Conservation (phyloP, 805 yeast species). For the Nakazawaea populi region DNA sequence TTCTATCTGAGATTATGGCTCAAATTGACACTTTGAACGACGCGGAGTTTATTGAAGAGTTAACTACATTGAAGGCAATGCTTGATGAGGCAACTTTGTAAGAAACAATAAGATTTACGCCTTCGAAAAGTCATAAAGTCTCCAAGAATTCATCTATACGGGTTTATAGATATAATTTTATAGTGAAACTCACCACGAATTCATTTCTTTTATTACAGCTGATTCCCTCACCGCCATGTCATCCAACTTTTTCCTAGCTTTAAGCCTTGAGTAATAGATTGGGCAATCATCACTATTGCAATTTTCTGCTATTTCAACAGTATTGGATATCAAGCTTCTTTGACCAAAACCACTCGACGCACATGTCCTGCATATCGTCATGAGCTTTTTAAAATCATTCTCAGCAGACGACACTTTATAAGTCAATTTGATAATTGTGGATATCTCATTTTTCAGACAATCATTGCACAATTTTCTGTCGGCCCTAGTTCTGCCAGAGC, state of each 20-base stretch:
- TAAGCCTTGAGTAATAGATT: constrained; percentile 48
- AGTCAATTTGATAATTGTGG: constrained; percentile 27
- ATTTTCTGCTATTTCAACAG: constrained; percentile 23
- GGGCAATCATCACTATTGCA: constrained; percentile 67
- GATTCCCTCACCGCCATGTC: constrained; percentile 7
- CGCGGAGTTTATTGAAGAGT: constrained; percentile 30
- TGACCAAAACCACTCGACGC: constrained; percentile 16
- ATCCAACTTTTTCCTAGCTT: constrained; percentile 26
- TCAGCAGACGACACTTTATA: constrained; percentile 22
- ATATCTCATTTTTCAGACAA: constrained; percentile 30
- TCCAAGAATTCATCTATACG: no score
- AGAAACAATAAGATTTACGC: neutral
- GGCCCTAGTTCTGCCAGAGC: constrained; percentile 15
- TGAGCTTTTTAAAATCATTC: constrained; percentile 20
- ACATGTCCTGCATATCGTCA: constrained; percentile 31
- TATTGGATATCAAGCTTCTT: constrained; percentile 15
- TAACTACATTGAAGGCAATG: constrained; percentile 32
- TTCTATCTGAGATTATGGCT: constrained; percentile 25
- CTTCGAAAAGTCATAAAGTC: no score
- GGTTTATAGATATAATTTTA: no score
- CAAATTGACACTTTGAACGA: constrained; percentile 28
- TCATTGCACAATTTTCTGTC: constrained; percentile 24
- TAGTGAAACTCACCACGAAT: neutral
- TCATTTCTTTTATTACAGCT: constrained; percentile 19
- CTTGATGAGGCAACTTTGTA: constrained; percentile 12